Evolutionary conservation across 345 rosid genomes (phyloP), one percentile per base, ranked within the genome.

Genomic region (Bretschneidera sinensis): DNA sequence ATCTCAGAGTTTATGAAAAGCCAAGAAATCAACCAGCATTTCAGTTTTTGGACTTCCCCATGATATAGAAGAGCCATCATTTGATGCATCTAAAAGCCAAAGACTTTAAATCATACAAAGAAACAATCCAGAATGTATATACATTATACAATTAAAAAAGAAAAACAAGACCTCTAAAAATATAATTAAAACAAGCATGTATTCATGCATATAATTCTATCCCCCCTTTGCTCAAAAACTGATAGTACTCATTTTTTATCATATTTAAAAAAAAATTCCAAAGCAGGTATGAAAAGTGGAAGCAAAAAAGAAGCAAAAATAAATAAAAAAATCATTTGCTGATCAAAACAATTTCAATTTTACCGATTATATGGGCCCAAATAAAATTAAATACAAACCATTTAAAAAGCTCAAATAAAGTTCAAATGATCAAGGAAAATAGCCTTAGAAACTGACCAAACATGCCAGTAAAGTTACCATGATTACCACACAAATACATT

Each of bases 1-100:
- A 19, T 88, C 81, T 96, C 90, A 94, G 18, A 48, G 81, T 70
- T 67, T 87, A 71, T 79, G 88, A 68, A 71, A 81, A 65, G 66
- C 90, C 79, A 94, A 62, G 77, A 80, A 86, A 77, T 90, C 97
- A 54, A 88, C 84, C 53, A 94, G 70, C 82, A 88, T 70, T 21
- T 85, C 99, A 19, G 78, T 82, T 53, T 82, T 79, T 50, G 92
- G 97, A 70, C 70, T 69, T 63, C 63, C 74, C 97, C 97, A 94
- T 31, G 81, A 81, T 54, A 88, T 51, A 23, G 53, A 61, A 45
- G 79, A 69, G 48, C 68, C 75, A 56, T 54, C 59, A 24, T 43
- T 76, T 31, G 55, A 95, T 81, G 87, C 64, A 65, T 62, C 55
- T 54, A 5, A 66, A 31, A 19, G 17, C 34, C 17, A 17, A 59